These are phyloP conservation scores for Porcisia hertigi DNA, from an alignment of 208 protist genomes.

Conservation along the genomic window DNA sequence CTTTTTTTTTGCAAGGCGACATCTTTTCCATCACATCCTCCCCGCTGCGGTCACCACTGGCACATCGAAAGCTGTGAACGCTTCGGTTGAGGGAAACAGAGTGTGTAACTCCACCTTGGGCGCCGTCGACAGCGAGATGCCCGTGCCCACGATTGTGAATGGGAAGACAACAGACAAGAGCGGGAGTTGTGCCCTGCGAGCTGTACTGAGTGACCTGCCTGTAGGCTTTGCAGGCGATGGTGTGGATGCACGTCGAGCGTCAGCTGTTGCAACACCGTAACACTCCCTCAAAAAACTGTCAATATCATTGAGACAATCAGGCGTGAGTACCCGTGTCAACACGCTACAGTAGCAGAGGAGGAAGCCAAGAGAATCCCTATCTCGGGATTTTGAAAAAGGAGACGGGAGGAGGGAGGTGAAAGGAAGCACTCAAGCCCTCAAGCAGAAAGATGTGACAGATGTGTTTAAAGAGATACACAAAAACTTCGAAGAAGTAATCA, in stretches of 20 bases:
- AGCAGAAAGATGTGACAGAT: not conserved
- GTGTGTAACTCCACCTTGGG: not conserved
- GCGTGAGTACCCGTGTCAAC: not conserved
- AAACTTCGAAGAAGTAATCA: not conserved
- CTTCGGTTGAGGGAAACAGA: not conserved
- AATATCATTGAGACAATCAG: not conserved
- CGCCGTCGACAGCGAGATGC: not conserved
- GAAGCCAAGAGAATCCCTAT: too few species aligned
- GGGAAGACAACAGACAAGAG: constrained; percentile 2
- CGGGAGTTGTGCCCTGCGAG: not conserved
- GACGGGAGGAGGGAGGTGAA: too few species aligned
- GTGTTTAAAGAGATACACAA: not conserved
- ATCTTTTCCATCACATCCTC: not conserved
- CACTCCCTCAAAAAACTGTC: not conserved
- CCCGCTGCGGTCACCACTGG: not conserved
- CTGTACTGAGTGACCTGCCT: not conserved
- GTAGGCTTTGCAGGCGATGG: not conserved
- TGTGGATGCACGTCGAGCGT: not conserved
- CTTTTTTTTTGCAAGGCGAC: not conserved
- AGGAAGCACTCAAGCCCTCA: too few species aligned
- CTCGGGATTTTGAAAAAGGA: too few species aligned
- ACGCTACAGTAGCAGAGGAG: too few species aligned
- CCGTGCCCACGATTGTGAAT: not conserved
- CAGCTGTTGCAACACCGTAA: not conserved
- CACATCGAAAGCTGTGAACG: not conserved